These are phyloP conservation scores for Sporothrix euskadiensis DNA, from an alignment of 2,329 filamentous ascomycete genomes.

Conservation along the genomic window DNA sequence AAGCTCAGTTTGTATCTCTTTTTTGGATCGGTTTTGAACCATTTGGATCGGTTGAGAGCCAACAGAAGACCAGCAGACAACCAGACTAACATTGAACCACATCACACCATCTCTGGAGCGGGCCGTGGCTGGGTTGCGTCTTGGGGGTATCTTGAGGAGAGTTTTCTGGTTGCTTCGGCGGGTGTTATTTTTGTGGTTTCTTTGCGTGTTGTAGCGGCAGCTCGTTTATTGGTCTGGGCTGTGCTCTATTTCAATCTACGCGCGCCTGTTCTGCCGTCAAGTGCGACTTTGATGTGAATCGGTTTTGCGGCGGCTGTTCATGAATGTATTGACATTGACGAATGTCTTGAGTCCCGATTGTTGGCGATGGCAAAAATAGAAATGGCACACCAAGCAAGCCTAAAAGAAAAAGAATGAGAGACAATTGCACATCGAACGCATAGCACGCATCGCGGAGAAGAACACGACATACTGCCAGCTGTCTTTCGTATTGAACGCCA, in stretches of 20 bases:
- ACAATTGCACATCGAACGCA: not conserved
- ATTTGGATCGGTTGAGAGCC: not conserved
- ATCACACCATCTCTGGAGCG: not conserved
- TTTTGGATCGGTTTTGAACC: not conserved
- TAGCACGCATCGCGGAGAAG: not conserved
- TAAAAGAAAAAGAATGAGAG: not conserved
- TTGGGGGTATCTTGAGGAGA: not conserved
- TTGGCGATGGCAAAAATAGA: not conserved
- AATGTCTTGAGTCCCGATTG: not conserved
- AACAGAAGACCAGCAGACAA: not conserved
- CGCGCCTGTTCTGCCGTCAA: not conserved
- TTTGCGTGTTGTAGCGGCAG: not conserved
- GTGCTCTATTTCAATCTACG: not conserved
- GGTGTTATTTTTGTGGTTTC: not conserved
- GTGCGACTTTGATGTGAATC: too few species aligned
- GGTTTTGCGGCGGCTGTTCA: not conserved
- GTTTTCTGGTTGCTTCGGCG: not conserved
- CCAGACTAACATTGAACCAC: not conserved
- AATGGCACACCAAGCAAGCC: not conserved
- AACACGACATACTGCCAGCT: constrained; percentile 9
- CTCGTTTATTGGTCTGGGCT: not conserved
- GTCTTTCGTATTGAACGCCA: constrained; percentile 11
- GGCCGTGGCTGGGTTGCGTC: not conserved
- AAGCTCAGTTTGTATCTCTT: not conserved
- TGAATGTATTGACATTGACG: not conserved